Base-by-base conservation (phyloP, 2,329 filamentous ascomycete genomes). In the Pseudopithomyces chartarum region DNA sequence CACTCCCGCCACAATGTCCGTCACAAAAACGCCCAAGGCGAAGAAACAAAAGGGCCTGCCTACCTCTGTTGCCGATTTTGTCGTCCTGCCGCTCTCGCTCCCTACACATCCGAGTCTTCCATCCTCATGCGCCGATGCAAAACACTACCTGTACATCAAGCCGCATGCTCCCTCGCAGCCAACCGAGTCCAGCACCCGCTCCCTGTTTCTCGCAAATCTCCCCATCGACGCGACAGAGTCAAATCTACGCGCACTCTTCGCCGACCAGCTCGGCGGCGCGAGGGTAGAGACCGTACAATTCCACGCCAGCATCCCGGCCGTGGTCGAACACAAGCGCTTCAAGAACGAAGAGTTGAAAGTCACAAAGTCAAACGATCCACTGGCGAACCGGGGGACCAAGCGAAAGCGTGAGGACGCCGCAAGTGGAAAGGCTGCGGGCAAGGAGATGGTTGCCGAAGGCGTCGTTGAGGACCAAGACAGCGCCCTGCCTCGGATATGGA, bases 131-230 rank as follows among this genome's bases (percentile, higher is more conserved):
- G 42, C 55, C 15, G 52, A 59, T 20, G 83, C 87, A 56, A 86
- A 85, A 48, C 95, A 98, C 79, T 91, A 93, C 77, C 81, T 98
- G 68, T 97, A 97, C 79, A 79, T 98, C 54, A 91, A 91, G 63
- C 87, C 87, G 54, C 93, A 98, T 76, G 84, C 88, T 44, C 92
- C 94, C 58, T 91, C 90, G 77, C 84, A 65, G 19, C 61, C 71
- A 22, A 70, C 68, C 11, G 87, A 90, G 13, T 90, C 89, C 7
- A 81, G 84, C 53, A 84, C 90, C 74, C 88, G 93, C 65, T 92
- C 90, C 59, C 83, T 99, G 17, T 99, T 97, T 77, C 73, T 96
- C n/a, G 90, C 93, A 61, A 98, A 99, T 69, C 79, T 96, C 0
- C 95, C 95, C 6, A 82, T 89, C 60, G 93, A 97, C 71, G 88